phyloP scores from a whole-genome alignment of 148 eudicot species.

The Chenopodium quinoa region DNA sequence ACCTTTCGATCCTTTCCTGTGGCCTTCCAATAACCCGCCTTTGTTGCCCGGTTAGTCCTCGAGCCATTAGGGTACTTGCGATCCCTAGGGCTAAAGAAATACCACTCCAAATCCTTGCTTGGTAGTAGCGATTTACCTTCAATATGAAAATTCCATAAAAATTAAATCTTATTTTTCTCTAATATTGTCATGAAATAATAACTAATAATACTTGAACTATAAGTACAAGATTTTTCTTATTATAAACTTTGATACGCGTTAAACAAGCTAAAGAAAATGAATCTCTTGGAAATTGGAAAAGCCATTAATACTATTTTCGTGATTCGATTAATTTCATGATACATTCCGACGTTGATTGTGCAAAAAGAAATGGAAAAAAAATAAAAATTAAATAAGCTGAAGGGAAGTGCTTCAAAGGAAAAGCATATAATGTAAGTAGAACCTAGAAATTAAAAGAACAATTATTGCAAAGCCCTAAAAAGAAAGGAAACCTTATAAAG shows the following conservation, averaged over 20 bases:
- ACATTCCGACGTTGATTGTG: neutral
- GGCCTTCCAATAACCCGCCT: constrained; percentile 91
- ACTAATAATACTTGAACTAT: no score
- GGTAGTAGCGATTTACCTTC: constrained; percentile 80
- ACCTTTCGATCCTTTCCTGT: constrained; percentile 86
- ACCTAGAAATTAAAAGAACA: constrained; percentile 25
- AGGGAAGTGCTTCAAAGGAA: constrained; percentile 31
- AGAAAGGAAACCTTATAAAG: constrained; percentile 30
- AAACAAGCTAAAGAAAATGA: no score
- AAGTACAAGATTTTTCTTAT: no score
- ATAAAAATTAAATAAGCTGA: neutral
- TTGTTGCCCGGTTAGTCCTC: constrained; percentile 86
- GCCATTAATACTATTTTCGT: no score
- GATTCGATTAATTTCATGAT: neutral
- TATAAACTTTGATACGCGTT: no score
- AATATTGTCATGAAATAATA: no score
- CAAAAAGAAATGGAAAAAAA: neutral
- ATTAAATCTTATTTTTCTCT: no score
- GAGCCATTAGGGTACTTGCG: constrained; percentile 88
- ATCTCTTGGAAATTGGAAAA: no score
- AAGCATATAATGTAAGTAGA: constrained; percentile 17
- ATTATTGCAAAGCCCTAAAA: constrained; percentile 22
- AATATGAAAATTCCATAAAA: neutral
- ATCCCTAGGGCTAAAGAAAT: constrained; percentile 84
- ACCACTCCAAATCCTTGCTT: constrained; percentile 91